A percentile compares a stretch with the other conserved stretches of the same genome.
These are phyloP conservation scores for Copromyces sp. DNA, from an alignment of 495 filamentous ascomycete species.

Conservation along the genomic window DNA sequence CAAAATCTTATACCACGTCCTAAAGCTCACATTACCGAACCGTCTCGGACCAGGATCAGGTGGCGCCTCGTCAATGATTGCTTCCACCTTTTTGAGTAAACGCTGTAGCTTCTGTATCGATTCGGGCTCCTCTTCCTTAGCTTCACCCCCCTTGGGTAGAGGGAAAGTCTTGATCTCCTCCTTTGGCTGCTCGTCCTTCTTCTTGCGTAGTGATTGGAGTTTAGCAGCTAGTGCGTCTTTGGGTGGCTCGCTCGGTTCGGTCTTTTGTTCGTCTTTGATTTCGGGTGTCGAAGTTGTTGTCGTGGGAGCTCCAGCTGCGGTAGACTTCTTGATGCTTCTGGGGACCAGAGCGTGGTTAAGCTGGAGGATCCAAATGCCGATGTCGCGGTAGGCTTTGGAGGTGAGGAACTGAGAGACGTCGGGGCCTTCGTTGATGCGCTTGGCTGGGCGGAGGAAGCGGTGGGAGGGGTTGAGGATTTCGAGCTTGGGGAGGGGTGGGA, in stretches of 20 bases:
- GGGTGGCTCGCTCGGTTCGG: background rate
- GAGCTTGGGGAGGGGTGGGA: constrained; percentile 17
- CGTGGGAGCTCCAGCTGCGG: background rate
- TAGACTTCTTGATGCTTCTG: constrained; percentile 19
- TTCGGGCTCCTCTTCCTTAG: constrained; percentile 24
- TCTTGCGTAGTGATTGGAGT: background rate
- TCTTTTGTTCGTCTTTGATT: too few species aligned
- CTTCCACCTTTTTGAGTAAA: constrained; percentile 50
- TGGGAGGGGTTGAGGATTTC: constrained; percentile 26
- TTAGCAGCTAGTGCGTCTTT: background rate
- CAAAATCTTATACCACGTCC: constrained; percentile 66
- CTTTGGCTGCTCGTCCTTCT: background rate
- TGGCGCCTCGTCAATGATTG: constrained; percentile 65
- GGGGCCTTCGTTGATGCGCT: constrained; percentile 69
- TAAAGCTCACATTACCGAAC: constrained; percentile 86
- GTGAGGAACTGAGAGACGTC: constrained; percentile 70
- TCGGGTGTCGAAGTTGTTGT: too few species aligned
- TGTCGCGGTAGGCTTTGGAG: constrained; percentile 73
- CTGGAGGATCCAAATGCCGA: constrained; percentile 78
- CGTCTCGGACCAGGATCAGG: constrained; percentile 75
- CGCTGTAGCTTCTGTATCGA: constrained; percentile 53
- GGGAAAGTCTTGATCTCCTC: constrained; percentile 38
- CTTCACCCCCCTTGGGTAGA: constrained; percentile 25
- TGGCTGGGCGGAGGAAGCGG: constrained; percentile 47
- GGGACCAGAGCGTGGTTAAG: constrained; percentile 85